Evolutionary conservation across 192 early-diverging fungal genomes (phyloP).

Genomic region (Coemansia umbellata): DNA sequence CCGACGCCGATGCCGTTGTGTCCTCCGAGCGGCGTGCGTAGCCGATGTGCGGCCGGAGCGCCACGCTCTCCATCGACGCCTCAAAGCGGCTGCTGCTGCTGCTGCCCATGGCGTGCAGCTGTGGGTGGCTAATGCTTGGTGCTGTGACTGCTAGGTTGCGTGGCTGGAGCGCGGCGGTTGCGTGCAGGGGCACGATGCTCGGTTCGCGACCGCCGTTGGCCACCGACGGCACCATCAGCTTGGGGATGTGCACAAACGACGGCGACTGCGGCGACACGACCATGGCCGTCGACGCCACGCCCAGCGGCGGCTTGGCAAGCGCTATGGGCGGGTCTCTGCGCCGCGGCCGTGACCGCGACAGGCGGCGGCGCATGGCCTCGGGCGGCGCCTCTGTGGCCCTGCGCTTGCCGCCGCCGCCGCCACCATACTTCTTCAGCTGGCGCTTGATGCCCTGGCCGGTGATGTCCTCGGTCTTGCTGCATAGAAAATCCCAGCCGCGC

Average conservation of each 20-base stretch:
- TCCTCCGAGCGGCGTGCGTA: slow-evolving; percentile 31
- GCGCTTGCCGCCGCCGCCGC: slow-evolving; percentile 34
- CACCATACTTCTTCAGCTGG: slow-evolving; percentile 47
- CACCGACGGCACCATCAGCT: slow-evolving; percentile 6
- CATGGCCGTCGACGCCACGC: background rate
- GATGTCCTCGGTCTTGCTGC: slow-evolving; percentile 50
- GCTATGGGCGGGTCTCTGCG: slow-evolving; percentile 6
- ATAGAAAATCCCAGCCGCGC: slow-evolving; percentile 46
- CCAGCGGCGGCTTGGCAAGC: background rate
- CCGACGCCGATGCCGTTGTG: slow-evolving; percentile 3
- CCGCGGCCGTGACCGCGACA: slow-evolving; percentile 3
- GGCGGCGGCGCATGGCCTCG: slow-evolving; percentile 3
- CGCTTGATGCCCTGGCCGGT: slow-evolving; percentile 43
- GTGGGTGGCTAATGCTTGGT: slow-evolving; percentile 1
- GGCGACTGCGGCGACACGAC: slow-evolving; percentile 14
- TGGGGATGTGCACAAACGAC: slow-evolving; percentile 31
- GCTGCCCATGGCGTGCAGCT: background rate
- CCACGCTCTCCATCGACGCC: slow-evolving; percentile 15
- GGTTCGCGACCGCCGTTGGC: slow-evolving; percentile 20
- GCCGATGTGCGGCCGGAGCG: slow-evolving; percentile 11
- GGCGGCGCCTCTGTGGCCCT: slow-evolving; percentile 29
- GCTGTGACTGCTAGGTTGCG: slow-evolving; percentile 1
- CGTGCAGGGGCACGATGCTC: background rate
- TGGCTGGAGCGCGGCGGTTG: slow-evolving; percentile 2
- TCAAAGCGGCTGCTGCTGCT: background rate